phyloP scores from a whole-genome alignment of 768 basidiomycete genomes.

The Suillus subalutaceus region DNA sequence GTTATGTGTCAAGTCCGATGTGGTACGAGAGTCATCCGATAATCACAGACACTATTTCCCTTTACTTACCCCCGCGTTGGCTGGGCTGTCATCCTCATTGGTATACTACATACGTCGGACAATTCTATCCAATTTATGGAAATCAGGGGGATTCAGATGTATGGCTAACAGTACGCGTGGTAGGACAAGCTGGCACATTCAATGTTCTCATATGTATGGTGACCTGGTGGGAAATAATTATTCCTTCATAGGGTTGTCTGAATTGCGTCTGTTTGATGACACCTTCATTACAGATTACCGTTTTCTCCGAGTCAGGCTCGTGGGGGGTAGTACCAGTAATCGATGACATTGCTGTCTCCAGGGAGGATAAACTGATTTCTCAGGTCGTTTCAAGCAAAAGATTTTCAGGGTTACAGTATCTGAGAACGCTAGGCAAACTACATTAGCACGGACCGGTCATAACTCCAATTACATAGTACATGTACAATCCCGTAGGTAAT shows the following conservation, averaged over 20 bases:
- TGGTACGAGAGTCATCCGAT: background rate
- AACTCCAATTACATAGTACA: background rate
- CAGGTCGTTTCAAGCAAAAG: no score
- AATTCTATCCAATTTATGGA: background rate
- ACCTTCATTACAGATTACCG: background rate
- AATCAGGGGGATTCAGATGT: background rate
- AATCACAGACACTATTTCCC: background rate
- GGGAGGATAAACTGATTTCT: background rate
- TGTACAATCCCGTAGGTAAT: background rate
- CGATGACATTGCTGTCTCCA: no score
- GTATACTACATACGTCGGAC: background rate
- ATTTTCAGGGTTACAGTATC: no score
- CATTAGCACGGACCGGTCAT: background rate
- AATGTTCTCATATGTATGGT: background rate
- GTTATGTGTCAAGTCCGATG: background rate
- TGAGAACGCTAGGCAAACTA: background rate
- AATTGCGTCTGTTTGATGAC: background rate
- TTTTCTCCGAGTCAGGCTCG: background rate
- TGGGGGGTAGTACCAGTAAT: no score
- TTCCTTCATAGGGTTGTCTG: background rate
- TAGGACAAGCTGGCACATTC: background rate
- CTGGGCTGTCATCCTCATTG: background rate
- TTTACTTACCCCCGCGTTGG: no score
- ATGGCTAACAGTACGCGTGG: background rate
- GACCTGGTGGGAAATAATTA: background rate